Conservation (phyloP, 768 basidiomycete genomes). For the Auriculariales sp. region DNA sequence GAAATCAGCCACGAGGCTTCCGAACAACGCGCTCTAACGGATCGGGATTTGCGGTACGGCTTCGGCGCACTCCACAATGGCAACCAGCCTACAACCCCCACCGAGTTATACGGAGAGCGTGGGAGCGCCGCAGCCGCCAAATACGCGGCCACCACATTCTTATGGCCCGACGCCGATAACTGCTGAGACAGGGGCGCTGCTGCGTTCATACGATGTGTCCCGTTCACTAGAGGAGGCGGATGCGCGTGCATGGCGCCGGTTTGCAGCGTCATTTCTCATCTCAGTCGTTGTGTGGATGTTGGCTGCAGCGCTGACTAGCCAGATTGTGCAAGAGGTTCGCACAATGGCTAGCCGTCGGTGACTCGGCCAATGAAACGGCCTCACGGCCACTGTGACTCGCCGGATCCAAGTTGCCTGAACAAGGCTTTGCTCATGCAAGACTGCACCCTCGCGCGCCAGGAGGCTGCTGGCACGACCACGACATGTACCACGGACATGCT, state of each 20-base stretch:
- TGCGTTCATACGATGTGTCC: conserved; percentile 27
- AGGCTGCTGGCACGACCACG: too few relatives aligned
- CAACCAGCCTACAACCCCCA: neutral
- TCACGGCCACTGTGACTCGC: too few relatives aligned
- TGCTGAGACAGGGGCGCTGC: conserved; percentile 13
- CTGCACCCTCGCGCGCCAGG: too few relatives aligned
- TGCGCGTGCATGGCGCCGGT: conserved; percentile 27
- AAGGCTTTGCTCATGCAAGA: too few relatives aligned
- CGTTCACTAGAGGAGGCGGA: conserved; percentile 23
- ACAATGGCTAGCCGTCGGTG: too few relatives aligned
- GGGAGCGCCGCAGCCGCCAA: neutral
- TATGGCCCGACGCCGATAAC: conserved; percentile 30
- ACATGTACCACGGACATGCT: too few relatives aligned
- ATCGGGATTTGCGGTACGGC: too few relatives aligned
- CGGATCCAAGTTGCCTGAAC: too few relatives aligned
- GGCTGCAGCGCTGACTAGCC: conserved; percentile 14
- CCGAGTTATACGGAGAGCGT: neutral
- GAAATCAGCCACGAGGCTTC: too few relatives aligned
- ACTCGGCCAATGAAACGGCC: too few relatives aligned
- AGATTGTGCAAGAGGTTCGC: conserved; percentile 11
- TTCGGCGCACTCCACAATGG: neutral
- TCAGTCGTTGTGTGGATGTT: conserved; percentile 19
- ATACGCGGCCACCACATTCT: neutral
- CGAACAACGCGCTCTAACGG: too few relatives aligned
- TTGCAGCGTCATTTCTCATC: conserved; percentile 26